These are phyloP conservation scores for Tylopilus subfusipes DNA, from an alignment of 768 basidiomycete species.

Conservation along the genomic window DNA sequence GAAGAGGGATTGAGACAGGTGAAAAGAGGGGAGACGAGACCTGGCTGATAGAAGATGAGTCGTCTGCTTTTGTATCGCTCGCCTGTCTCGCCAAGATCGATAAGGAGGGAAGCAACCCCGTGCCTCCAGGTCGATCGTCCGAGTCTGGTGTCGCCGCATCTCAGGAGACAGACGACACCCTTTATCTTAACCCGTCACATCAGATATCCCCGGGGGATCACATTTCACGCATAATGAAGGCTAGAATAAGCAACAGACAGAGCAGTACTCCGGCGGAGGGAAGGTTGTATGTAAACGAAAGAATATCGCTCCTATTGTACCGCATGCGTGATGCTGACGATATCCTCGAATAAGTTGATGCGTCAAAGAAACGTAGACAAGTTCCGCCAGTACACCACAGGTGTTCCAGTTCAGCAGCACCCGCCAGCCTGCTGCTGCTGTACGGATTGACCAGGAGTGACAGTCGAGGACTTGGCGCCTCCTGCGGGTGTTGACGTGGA, in stretches of 20 bases:
- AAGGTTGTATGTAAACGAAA: conserved; percentile 33
- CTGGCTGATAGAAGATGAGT: neutral
- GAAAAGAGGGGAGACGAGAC: neutral
- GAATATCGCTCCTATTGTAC: conserved; percentile 34
- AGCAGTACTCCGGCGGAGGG: conserved; percentile 26
- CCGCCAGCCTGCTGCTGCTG: conserved; percentile 68
- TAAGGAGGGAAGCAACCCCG: conserved; percentile 16
- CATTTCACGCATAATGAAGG: conserved; percentile 1
- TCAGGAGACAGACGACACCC: neutral
- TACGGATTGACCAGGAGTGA: conserved; percentile 82
- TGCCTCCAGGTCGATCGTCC: neutral
- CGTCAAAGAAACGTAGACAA: conserved; percentile 14
- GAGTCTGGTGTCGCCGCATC: neutral
- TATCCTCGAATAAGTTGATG: conserved; percentile 18
- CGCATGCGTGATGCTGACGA: conserved; percentile 27
- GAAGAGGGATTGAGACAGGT: neutral
- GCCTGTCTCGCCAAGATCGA: conserved; percentile 16
- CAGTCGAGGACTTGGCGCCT: conserved; percentile 75
- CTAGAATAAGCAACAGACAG: conserved; percentile 24
- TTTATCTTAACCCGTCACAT: conserved; percentile 1
- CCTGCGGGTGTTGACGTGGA: conserved; percentile 72
- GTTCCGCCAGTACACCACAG: conserved; percentile 16
- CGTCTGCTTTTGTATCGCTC: conserved; percentile 5
- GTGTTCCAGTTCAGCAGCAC: conserved; percentile 63
- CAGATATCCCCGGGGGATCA: too few species aligned